Evolutionary conservation across 495 filamentous ascomycete species (phyloP).

Genomic region (Chaetomium cochliodes): DNA sequence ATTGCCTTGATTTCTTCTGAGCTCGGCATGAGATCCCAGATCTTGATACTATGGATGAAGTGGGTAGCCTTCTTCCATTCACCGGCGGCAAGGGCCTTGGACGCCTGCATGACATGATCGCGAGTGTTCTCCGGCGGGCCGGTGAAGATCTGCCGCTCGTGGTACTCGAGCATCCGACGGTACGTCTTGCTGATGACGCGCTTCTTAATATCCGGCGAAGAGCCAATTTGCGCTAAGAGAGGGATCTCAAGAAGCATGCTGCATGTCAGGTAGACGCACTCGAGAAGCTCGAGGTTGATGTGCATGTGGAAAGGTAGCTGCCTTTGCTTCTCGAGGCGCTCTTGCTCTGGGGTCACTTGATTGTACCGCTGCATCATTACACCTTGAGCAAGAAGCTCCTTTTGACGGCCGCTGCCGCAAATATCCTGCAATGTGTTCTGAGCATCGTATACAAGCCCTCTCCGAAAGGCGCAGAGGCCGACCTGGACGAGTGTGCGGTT

Average conservation of each 20-base stretch:
- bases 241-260: conserved; percentile 99
- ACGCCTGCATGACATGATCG: conserved; percentile 98
- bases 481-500: conserved; percentile 98
- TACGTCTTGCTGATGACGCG: conserved; percentile 99
- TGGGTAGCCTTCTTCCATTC: conserved; percentile 96
- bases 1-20: conserved; percentile 90
- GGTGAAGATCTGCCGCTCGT: conserved; percentile 98
- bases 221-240: conserved; percentile 92
- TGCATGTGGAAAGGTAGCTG: conserved; percentile 99
- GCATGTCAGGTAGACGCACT: conserved; percentile 97
- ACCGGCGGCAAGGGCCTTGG: conserved; percentile 90
- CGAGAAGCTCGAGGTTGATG: conserved; percentile 97
- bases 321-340: conserved; percentile 90
- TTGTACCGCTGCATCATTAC: conserved; percentile 96
- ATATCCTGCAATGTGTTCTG: conserved; percentile 97
- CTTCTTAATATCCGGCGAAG: conserved; percentile 94
- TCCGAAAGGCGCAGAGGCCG: conserved; percentile 95
- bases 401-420: conserved; percentile 93
- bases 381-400: conserved; percentile 95
- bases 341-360: conserved; percentile 94
- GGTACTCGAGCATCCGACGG: conserved; percentile 97
- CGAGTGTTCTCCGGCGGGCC: conserved; percentile 97
- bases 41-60: conserved; percentile 96
- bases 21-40: conserved; percentile 94
- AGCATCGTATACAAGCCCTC: conserved; percentile 93